phyloP scores from a whole-genome alignment of 2,329 filamentous ascomycete genomes.

The Fusarium sp. region DNA sequence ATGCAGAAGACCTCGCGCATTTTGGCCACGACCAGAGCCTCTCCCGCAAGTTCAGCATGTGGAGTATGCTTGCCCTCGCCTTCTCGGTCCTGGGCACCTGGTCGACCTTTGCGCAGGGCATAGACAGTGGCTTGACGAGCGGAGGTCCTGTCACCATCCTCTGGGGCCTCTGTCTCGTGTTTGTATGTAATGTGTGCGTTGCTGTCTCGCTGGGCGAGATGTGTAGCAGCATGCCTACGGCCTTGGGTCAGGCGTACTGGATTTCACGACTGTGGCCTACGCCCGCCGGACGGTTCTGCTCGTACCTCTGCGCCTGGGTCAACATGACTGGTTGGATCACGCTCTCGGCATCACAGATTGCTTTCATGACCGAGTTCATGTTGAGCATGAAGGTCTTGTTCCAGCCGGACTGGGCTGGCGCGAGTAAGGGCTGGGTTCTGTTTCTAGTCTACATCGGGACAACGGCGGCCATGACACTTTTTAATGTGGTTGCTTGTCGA shows the following conservation, averaged over 20 bases:
- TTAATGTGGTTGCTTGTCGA: constrained; percentile 63
- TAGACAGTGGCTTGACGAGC: constrained; percentile 60
- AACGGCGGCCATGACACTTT: constrained; percentile 56
- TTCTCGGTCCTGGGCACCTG: constrained; percentile 67
- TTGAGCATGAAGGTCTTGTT: constrained; percentile 66
- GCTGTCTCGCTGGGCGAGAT: constrained; percentile 65
- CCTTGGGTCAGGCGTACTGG: constrained; percentile 68
- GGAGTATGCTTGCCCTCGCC: constrained; percentile 66
- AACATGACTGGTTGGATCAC: constrained; percentile 69
- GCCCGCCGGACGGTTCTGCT: constrained; percentile 57
- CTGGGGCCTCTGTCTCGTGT: constrained; percentile 64
- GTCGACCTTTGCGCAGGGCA: constrained; percentile 63
- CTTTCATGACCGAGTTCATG: constrained; percentile 67
- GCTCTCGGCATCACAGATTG: constrained; percentile 62
- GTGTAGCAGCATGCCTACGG: constrained; percentile 67
- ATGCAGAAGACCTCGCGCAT: constrained; percentile 53
- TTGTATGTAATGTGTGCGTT: constrained; percentile 61
- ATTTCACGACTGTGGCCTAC: constrained; percentile 50
- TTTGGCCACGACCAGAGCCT: constrained; percentile 54
- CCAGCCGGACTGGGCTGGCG: constrained; percentile 56
- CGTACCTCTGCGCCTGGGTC: constrained; percentile 68
- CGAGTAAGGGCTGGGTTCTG: constrained; percentile 59
- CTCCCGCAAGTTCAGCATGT: constrained; percentile 59
- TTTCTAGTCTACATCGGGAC: constrained; percentile 65
- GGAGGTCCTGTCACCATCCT: constrained; percentile 64